Evolutionary conservation across 768 basidiomycete species (phyloP), one percentile per base, ranked within the genome.

Genomic region (Tulasnella sp.): DNA sequence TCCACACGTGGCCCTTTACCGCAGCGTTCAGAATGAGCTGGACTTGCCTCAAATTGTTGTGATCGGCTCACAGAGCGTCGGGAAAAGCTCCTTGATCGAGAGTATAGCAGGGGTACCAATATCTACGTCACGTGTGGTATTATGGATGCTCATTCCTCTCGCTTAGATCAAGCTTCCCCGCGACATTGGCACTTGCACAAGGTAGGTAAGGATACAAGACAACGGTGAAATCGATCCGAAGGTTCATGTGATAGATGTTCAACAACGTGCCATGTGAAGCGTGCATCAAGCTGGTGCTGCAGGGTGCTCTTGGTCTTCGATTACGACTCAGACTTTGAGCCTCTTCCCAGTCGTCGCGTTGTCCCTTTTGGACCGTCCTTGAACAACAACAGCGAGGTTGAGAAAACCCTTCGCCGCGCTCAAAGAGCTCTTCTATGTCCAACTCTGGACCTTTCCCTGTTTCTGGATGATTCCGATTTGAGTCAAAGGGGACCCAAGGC

Each of bases 51-150:
- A 80, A 63, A 86, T 88, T 30, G 82, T 80, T 0, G 86, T 86
- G 44, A 78, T 86, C 15, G 86, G 86, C 1, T 77, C 75, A 1
- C 86, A 88, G 64, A 84, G 81, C 44, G 84, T 83, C 0, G 86
- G 86, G 0, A 88, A 88, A 65, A 86, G 84, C 0, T 88, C 86
- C 0, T 74, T 88, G 4, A 87, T 88, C 10, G 86, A 88, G 64
- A 78, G 83, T 0, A 86, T 88, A 43, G 85, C 84, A 0, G 56
- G 65, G 1, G 63, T 64, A 45, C 30, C 61, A 47, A 4, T 47
- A 44, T 48, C 4, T 17, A 24, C 27, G 23, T 2, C 4, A n/a
- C n/a, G n/a, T n/a, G n/a, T n/a, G n/a, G 15, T 11, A 3, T 9
- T 24, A 27, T 26, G 3, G 5, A 9, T 41, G 1, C 19, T 51